These are phyloP conservation scores for Suhomyces faveliae DNA, from an alignment of 805 yeast species.

Conservation along the genomic window DNA sequence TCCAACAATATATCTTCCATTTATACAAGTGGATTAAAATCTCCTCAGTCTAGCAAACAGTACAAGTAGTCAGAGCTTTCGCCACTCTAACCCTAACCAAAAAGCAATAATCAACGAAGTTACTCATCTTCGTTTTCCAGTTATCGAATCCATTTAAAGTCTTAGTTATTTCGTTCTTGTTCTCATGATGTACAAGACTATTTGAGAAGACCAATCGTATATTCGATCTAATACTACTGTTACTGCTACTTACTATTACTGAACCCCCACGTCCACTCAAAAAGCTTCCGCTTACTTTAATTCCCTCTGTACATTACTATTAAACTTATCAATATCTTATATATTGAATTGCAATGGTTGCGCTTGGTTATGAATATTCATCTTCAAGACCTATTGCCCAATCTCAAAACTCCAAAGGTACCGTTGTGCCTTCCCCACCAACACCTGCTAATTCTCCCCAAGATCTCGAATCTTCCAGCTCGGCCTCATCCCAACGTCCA, in stretches of 20 bases:
- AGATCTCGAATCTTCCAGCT: neutral
- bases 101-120: neutral
- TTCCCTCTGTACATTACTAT: constrained; percentile 1
- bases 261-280: neutral
- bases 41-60: neutral
- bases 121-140: neutral
- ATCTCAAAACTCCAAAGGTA: neutral
- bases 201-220: neutral
- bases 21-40: neutral
- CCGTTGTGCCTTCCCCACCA: constrained; percentile 5
- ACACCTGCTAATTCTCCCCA: constrained; percentile 3
- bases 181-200: neutral
- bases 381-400: constrained; percentile 1
- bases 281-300: neutral
- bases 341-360: constrained; percentile 12
- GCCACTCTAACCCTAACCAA: neutral
- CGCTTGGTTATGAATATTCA: constrained; percentile 13
- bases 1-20: neutral
- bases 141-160: neutral
- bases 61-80: neutral
- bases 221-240: neutral
- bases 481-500: constrained; percentile 2
- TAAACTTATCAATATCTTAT: constrained; percentile 1
- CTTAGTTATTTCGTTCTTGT: neutral
- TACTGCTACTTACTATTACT: constrained; percentile 1